Evolutionary conservation across 345 rosid genomes (phyloP).

Genomic region (Microcos paniculata): DNA sequence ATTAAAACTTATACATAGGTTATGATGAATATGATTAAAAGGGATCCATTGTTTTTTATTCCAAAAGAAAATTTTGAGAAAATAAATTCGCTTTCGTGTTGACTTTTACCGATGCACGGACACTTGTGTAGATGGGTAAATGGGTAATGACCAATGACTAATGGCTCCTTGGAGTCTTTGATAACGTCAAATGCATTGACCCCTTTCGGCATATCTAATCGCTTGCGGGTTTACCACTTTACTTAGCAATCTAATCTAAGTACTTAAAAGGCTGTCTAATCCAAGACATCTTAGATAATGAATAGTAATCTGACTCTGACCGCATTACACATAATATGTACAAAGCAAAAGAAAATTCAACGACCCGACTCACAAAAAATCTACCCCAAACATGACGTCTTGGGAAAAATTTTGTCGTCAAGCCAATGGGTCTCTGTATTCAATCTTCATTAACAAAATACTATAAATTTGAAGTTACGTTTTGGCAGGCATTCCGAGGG

Average conservation of each 20-base stretch:
- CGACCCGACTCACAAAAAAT: background rate
- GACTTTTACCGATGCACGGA: too few species aligned
- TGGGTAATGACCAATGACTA: too few species aligned
- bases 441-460: background rate
- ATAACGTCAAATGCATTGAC: conserved; percentile 1
- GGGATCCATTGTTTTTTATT: background rate
- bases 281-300: background rate
- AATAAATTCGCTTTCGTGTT: background rate
- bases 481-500: background rate
- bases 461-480: background rate
- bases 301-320: background rate
- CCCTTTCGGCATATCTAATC: background rate
- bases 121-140: too few species aligned
- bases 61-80: background rate
- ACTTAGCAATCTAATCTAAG: too few species aligned
- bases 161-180: background rate
- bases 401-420: background rate
- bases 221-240: too few species aligned
- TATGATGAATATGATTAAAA: too few species aligned
- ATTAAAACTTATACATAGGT: too few species aligned
- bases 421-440: background rate
- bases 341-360: background rate
- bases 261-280: background rate
- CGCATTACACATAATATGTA: too few species aligned
- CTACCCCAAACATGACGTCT: background rate